Evolutionary conservation across 306 rosid species (phyloP), one percentile per base, ranked within the genome.

Genomic region (Castanospermum australe): DNA sequence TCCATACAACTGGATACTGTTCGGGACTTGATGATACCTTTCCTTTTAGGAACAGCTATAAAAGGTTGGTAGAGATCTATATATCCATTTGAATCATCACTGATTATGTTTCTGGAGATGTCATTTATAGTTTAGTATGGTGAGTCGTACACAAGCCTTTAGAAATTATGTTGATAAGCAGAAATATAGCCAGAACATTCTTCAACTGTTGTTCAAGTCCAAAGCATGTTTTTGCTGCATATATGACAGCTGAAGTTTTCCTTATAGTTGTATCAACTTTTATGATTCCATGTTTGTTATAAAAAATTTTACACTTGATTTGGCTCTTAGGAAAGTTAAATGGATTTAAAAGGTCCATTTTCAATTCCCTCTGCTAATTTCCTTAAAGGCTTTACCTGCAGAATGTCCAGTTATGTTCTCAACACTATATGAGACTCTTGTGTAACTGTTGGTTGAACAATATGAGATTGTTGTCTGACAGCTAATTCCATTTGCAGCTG

Each of bases 1-100:
- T 51, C 88, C 36, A 41, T 85, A 76, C 88, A 73, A 63, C 85
- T 96, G 80, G 93, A 88, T 66, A 56, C 32, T 42, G 86, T 89
- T 82, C 91, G 71, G 44, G 90, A 85, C 64, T 42, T 38, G n/a
- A 45, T 96, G 87, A 82, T 91, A 80, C 98, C 97, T 44, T 75
- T 78, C 82, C 86, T 96, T 83, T 91, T 93, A 12, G 84, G 81
- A 64, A 83, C 89, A n/a, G 84, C 88, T 59, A 78, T 93, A 64
- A 87, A 90, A 90, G 99, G 99, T 95, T 61, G 50, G 94, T 73
- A 50, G 59, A 77, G 59, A 39, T 67, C 36, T 68, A 35, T 51
- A 57, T 73, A 78, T 64, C 65, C 67, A 13, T 24, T 71, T 36
- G 8, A 38, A 18, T 36, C 5, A 13, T 54, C 65, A 12, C 3